These are phyloP conservation scores for Dryas octopetala DNA, from an alignment of 306 rosid genomes.

Conservation along the genomic window DNA sequence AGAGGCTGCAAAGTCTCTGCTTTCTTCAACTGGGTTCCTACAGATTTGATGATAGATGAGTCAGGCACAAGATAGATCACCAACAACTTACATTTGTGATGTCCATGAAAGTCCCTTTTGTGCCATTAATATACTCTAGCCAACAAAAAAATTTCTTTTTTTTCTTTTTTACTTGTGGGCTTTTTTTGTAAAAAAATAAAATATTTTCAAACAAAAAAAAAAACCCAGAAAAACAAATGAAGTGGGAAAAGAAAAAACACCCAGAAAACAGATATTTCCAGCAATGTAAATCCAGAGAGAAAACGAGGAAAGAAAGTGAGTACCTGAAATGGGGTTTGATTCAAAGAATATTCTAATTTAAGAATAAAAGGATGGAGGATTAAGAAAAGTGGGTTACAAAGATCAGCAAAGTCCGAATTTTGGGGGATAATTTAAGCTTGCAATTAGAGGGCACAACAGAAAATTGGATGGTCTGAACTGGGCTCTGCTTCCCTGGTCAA, in stretches of 20 bases:
- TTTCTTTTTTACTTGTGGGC: slow-evolving; percentile 19
- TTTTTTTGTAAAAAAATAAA: slow-evolving; percentile 13
- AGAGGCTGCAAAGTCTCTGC: slow-evolving; percentile 16
- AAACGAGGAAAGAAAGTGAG: slow-evolving; percentile 18
- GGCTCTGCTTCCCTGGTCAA: not conserved
- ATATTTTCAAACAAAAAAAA: slow-evolving; percentile 16
- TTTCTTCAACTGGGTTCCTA: slow-evolving; percentile 25
- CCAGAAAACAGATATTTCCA: slow-evolving; percentile 28
- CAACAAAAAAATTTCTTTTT: not conserved
- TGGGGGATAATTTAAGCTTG: slow-evolving; percentile 21
- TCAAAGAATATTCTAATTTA: slow-evolving; percentile 26
- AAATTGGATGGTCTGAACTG: slow-evolving; percentile 35
- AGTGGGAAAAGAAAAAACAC: slow-evolving; percentile 4
- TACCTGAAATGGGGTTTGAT: slow-evolving; percentile 30
- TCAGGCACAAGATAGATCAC: slow-evolving; percentile 17
- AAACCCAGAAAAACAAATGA: slow-evolving; percentile 14
- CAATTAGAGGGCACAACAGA: slow-evolving; percentile 27
- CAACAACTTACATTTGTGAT: slow-evolving; percentile 19
- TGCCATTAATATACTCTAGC: slow-evolving; percentile 22
- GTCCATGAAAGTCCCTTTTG: slow-evolving; percentile 30
- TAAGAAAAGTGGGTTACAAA: not conserved
- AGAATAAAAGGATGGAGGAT: slow-evolving; percentile 14
- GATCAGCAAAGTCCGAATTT: slow-evolving; percentile 18
- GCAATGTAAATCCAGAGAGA: slow-evolving; percentile 4
- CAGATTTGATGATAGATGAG: slow-evolving; percentile 30